Percentiles rank a stretch among this genome's conserved stretches.
Conservation (phyloP, 805 yeast genomes). For the Jamesozyma jinghongensis region DNA sequence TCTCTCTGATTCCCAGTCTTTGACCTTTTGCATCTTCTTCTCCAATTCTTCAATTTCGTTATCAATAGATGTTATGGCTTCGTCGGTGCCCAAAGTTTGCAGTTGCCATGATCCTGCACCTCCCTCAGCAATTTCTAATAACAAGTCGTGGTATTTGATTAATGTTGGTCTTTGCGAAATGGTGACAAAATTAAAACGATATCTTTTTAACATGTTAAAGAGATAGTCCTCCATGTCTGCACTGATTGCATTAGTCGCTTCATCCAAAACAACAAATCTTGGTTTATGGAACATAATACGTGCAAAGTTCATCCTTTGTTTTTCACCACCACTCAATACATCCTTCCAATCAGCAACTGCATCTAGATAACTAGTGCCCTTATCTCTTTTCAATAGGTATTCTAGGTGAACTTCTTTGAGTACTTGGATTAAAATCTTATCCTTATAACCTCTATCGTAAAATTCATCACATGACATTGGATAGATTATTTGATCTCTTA, state of each 20-base stretch:
- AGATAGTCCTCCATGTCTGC: slow-evolving; percentile 83
- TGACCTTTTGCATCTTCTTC: slow-evolving; percentile 49
- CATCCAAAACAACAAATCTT: slow-evolving; percentile 75
- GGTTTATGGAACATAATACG: slow-evolving; percentile 75
- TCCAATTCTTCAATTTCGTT: slow-evolving; percentile 65
- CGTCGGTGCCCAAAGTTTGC: slow-evolving; percentile 57
- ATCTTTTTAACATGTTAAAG: slow-evolving; percentile 62
- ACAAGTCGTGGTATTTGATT: slow-evolving; percentile 73
- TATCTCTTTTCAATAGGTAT: slow-evolving; percentile 61
- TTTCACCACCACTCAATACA: slow-evolving; percentile 93
- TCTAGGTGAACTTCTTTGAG: slow-evolving; percentile 71
- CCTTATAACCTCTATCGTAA: slow-evolving; percentile 61
- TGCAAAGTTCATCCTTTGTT: slow-evolving; percentile 84
- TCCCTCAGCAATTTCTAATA: slow-evolving; percentile 56
- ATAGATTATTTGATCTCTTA: slow-evolving; percentile 85
- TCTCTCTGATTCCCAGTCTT: slow-evolving; percentile 51
- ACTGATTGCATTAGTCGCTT: slow-evolving; percentile 88
- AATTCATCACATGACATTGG: slow-evolving; percentile 74
- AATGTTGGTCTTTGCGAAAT: slow-evolving; percentile 76
- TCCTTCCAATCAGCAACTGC: slow-evolving; percentile 69
- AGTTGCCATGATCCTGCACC: slow-evolving; percentile 49
- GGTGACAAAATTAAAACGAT: slow-evolving; percentile 69
- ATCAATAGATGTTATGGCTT: slow-evolving; percentile 58
- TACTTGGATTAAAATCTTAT: slow-evolving; percentile 56
- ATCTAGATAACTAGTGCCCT: slow-evolving; percentile 39